Conservation (phyloP, 2,329 filamentous ascomycete species). For the Diaporthe caulivora region DNA sequence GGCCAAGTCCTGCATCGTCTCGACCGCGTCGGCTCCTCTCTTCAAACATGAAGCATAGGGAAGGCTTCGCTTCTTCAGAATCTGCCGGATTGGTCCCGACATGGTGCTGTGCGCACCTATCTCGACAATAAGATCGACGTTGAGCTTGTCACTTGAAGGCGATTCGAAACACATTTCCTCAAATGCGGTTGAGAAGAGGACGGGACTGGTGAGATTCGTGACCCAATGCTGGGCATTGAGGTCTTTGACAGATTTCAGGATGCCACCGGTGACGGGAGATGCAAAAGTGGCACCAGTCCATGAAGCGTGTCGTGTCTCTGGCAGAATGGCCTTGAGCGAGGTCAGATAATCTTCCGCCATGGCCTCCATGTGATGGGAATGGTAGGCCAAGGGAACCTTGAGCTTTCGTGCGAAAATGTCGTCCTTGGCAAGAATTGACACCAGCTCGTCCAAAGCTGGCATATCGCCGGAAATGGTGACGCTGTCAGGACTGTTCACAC, state of each 20-base stretch:
- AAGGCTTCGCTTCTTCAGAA: conserved; percentile 30
- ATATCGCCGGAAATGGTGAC: conserved; percentile 51
- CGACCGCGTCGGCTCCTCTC: background rate
- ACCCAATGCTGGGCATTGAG: conserved; percentile 42
- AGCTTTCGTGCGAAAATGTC: conserved; percentile 46
- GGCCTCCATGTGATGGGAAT: conserved; percentile 47
- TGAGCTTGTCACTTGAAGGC: background rate
- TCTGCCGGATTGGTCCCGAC: conserved; percentile 46
- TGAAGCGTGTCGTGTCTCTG: background rate
- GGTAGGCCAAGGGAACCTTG: conserved; percentile 46
- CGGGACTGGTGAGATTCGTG: conserved; percentile 1
- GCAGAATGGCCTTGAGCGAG: conserved; percentile 17
- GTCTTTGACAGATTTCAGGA: background rate
- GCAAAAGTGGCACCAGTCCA: background rate
- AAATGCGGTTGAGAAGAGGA: conserved; percentile 15
- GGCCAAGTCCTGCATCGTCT: conserved; percentile 25
- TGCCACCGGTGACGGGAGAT: conserved; percentile 13
- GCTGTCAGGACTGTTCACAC: conserved; percentile 44
- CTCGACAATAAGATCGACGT: conserved; percentile 48
- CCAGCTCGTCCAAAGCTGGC: conserved; percentile 44
- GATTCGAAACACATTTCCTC: conserved; percentile 28
- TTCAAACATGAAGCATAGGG: conserved; percentile 5
- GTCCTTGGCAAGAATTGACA: conserved; percentile 42
- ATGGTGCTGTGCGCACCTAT: conserved; percentile 47
- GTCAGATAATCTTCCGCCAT: conserved; percentile 44